Evolutionary conservation across 2,329 filamentous ascomycete species (phyloP), one percentile per base, ranked within the genome.

Genomic region (Colletotrichum lindemuthianum): DNA sequence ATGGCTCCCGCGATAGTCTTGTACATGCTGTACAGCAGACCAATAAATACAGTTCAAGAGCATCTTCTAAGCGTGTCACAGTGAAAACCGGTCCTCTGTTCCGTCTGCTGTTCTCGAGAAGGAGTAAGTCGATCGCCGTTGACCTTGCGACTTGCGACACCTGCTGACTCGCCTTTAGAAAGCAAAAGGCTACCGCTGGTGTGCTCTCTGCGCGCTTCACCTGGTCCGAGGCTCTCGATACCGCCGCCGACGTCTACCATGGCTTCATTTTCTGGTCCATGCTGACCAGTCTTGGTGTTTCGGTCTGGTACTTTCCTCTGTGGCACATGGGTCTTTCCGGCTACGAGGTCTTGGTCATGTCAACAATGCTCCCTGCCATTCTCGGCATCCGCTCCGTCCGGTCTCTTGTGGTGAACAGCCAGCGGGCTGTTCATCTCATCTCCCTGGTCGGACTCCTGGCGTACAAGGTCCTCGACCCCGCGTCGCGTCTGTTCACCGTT

Each of bases 291-390:
- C 83, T 99, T 56, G 94, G 93, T 33, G 83, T 99, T 48, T 84
- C 92, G 45, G 91, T 99, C 48, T 99, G 96, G 96, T 99, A 96
- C 78, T 99, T 99, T 76, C 96, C 96, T 12, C 86, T 99, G 10
- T 99, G 96, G 96, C 89, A 97, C 76, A 99, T 99, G 96, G 96
- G 96, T 34, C 96, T 99, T 66, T 98, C 95, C 4, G 96, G 96
- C 67, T 99, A 96, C 74, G 96, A 99, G 79, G 90, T 89, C 47
- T 84, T 97, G 69, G 90, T 99, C 72, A 90, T 98, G 88, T 87
- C 86, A 53, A 95, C 92, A 4, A 77, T 95, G 55, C 92, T 94
- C 5, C 96, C 96, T 0, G 82, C 94, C 43, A 77, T 98, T 16
- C 87, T 99, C 47, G 88, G 84, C 24, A 90, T 93, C 67, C 84